Base-by-base conservation (phyloP, 768 basidiomycete species). In the Phanerodontia chrysosporium region DNA sequence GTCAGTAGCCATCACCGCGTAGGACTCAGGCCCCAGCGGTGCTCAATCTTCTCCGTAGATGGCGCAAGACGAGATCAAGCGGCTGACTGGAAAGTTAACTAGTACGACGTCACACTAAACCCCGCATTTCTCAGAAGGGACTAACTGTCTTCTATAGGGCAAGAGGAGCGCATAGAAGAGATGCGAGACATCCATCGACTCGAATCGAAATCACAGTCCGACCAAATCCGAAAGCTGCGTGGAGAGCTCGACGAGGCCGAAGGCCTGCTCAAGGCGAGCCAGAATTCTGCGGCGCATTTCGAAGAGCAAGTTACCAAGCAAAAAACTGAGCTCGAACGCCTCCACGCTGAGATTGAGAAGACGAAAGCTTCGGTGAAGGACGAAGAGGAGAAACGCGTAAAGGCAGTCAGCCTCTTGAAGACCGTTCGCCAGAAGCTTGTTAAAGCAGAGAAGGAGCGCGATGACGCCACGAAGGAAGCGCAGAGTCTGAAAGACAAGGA, bases 391-490 rank as follows among this genome's bases (percentile, higher is more conserved):
- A 98, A 99, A 73, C 85, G 96, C 13, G 84, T 86, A 21, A 99
- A 98, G 67, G 95, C 95, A 0, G 89, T 98, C 63, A 89, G 86
- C 52, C 75, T 98, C 27, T 77, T 99, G 58, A 98, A 98, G 74
- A 94, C 94, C 1, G 92, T 98, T n/a, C 77, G 97, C 57, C 88
- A 94, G 74, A 99, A 98, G 72, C 76, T 96, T n/a, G 92, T 98
- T 28, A 98, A 94, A 69, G 87, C 93, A 5, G 96, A 98, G 73
- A 95, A 94, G 76, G 94, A 96, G 24, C 84, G 84, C 65, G 95
- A 98, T 36, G 94, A 96, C 59, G 78, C 82, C 0, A 59, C 81
- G 51, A 85, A 81, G 67, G 90, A 92, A 63, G 67, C 77, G 30
- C 74, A 74, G 2, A 71, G 72, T 16, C 60, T 81, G 21, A 82